These are phyloP conservation scores for Jatropha podagrica DNA, from an alignment of 441 rosid genomes.

Conservation along the genomic window DNA sequence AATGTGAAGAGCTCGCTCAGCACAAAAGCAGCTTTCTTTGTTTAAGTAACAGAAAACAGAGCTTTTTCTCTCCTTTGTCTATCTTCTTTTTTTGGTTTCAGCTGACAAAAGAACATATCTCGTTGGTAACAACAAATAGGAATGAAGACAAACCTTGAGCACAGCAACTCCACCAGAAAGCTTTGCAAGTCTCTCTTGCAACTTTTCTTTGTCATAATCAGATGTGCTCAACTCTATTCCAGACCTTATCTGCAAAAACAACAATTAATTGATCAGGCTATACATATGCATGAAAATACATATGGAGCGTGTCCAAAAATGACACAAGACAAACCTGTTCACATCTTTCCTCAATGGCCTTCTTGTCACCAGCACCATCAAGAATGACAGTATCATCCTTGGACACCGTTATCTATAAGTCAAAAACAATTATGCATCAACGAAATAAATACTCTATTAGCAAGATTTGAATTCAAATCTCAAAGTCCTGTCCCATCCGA, in stretches of 20 bases:
- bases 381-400: slow-evolving; percentile 85
- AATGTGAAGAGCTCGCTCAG: not conserved
- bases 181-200: slow-evolving; percentile 85
- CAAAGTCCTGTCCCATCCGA: not conserved
- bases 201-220: slow-evolving; percentile 79
- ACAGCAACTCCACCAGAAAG: slow-evolving; percentile 93
- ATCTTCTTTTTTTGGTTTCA: not conserved
- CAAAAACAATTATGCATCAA: not conserved
- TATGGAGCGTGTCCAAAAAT: not conserved
- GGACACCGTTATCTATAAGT: slow-evolving; percentile 59
- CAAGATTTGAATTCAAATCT: not conserved
- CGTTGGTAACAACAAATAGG: not conserved
- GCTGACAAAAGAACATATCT: not conserved
- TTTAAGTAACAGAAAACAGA: no score
- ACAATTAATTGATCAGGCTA: not conserved
- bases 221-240: slow-evolving; percentile 67
- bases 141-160: slow-evolving; percentile 52
- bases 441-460: not conserved
- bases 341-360: slow-evolving; percentile 72
- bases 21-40: not conserved
- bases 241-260: slow-evolving; percentile 52
- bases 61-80: not conserved
- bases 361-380: slow-evolving; percentile 87
- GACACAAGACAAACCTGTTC: slow-evolving; percentile 53
- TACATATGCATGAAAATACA: not conserved